Percentiles rank a stretch among this genome's conserved stretches.
These are phyloP conservation scores for Termitomyces sp. DNA, from an alignment of 768 basidiomycete species.

Conservation along the genomic window DNA sequence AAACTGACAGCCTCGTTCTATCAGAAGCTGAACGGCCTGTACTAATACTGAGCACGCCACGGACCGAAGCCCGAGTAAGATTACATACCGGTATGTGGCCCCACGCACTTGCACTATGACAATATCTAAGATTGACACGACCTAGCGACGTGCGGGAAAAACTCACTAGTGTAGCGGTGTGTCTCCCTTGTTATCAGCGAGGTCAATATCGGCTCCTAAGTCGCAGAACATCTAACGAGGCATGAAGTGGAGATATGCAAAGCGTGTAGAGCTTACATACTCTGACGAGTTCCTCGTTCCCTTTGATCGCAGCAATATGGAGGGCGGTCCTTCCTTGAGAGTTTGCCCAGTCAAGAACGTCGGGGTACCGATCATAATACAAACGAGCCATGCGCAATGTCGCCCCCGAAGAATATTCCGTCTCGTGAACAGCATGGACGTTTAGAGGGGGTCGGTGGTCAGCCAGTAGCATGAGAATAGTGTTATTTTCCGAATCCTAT, in stretches of 20 bases:
- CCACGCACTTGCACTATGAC: slow-evolving; percentile 77
- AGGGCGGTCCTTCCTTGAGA: slow-evolving; percentile 84
- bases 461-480: slow-evolving; percentile 89
- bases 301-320: slow-evolving; percentile 82
- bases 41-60: slow-evolving; percentile 6
- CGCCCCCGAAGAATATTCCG: slow-evolving; percentile 62
- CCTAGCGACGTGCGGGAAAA: slow-evolving; percentile 4
- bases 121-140: slow-evolving; percentile 4
- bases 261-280: slow-evolving; percentile 34
- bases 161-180: slow-evolving; percentile 90
- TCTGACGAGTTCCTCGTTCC: slow-evolving; percentile 84
- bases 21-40: slow-evolving; percentile 78
- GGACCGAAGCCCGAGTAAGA: slow-evolving; percentile 1
- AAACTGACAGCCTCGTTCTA: slow-evolving; percentile 85
- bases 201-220: slow-evolving; percentile 82
- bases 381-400: slow-evolving; percentile 81
- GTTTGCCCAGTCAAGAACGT: slow-evolving; percentile 91
- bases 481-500: slow-evolving; percentile 90
- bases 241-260: background rate
- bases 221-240: slow-evolving; percentile 78
- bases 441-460: slow-evolving; percentile 59
- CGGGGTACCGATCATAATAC: slow-evolving; percentile 83
- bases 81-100: slow-evolving; percentile 68
- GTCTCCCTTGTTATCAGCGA: slow-evolving; percentile 89
- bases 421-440: slow-evolving; percentile 39